These are phyloP conservation scores for Scutellaria minor DNA, from an alignment of 257 asterid genomes.

Conservation along the genomic window DNA sequence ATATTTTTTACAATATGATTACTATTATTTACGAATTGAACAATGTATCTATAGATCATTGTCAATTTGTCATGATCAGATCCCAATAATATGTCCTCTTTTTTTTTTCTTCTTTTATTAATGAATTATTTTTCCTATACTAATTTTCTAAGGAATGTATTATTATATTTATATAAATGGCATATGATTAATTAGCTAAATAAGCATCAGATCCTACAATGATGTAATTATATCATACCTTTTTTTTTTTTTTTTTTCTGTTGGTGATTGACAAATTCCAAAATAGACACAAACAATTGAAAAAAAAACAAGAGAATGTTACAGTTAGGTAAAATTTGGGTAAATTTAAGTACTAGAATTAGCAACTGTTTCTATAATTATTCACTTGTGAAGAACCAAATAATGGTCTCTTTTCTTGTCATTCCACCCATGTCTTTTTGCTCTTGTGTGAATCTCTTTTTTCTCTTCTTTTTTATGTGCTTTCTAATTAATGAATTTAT, in stretches of 20 bases:
- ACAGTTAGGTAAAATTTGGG: not conserved
- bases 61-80: no score
- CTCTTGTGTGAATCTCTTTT: conserved; percentile 7
- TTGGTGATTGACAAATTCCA: not conserved
- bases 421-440: conserved; percentile 25
- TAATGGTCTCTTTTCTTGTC: conserved; percentile 32
- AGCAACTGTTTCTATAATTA: conserved; percentile 8
- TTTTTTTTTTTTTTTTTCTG: not conserved
- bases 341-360: not conserved
- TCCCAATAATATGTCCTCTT: no score
- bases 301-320: conserved; percentile 6
- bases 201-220: not conserved
- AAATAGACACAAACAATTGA: not conserved
- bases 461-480: not conserved
- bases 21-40: conserved; percentile 4
- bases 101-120: no score
- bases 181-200: not conserved
- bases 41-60: not conserved
- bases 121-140: no score
- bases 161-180: no score
- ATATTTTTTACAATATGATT: conserved; percentile 1
- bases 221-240: not conserved
- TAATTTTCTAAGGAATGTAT: no score
- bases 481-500: no score
- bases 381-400: conserved; percentile 6